phyloP scores from a whole-genome alignment of 2,329 filamentous ascomycete genomes.

The Neonectria magnoliae region DNA sequence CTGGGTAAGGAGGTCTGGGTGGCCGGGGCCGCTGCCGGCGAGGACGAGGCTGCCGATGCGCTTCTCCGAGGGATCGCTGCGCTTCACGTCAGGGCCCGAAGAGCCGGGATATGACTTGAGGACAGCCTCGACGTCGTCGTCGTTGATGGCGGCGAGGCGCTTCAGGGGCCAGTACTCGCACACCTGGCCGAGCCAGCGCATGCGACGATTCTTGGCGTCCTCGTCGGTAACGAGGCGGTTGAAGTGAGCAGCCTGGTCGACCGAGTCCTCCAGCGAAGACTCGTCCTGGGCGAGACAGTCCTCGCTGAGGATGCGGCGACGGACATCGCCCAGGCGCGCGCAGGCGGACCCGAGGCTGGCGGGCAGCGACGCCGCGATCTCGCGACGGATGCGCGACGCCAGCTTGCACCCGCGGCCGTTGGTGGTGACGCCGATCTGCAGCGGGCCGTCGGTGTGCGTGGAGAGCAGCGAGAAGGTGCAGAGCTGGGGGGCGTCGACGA shows the following conservation, averaged over 20 bases:
- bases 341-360: slow-evolving; percentile 80
- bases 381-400: slow-evolving; percentile 86
- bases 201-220: slow-evolving; percentile 80
- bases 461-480: slow-evolving; percentile 92
- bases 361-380: slow-evolving; percentile 85
- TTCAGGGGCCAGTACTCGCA: slow-evolving; percentile 98
- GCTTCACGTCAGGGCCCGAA: slow-evolving; percentile 38
- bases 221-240: slow-evolving; percentile 83
- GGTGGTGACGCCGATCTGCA: slow-evolving; percentile 95
- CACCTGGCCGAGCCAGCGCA: slow-evolving; percentile 94
- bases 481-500: slow-evolving; percentile 84
- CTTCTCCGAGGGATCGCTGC: slow-evolving; percentile 32
- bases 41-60: slow-evolving; percentile 79
- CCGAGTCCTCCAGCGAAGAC: slow-evolving; percentile 72
- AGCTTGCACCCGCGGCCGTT: slow-evolving; percentile 96
- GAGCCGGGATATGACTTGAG: slow-evolving; percentile 73
- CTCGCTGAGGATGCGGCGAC: slow-evolving; percentile 78
- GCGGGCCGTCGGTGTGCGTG: slow-evolving; percentile 86
- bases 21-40: slow-evolving; percentile 90
- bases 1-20: slow-evolving; percentile 89
- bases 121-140: slow-evolving; percentile 80
- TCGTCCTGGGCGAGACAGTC: slow-evolving; percentile 58
- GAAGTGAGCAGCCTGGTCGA: slow-evolving; percentile 82
- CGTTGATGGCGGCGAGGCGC: slow-evolving; percentile 80
- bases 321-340: slow-evolving; percentile 77